These are phyloP conservation scores for Eucalyptus rudis DNA, from an alignment of 345 rosid genomes.

Conservation along the genomic window DNA sequence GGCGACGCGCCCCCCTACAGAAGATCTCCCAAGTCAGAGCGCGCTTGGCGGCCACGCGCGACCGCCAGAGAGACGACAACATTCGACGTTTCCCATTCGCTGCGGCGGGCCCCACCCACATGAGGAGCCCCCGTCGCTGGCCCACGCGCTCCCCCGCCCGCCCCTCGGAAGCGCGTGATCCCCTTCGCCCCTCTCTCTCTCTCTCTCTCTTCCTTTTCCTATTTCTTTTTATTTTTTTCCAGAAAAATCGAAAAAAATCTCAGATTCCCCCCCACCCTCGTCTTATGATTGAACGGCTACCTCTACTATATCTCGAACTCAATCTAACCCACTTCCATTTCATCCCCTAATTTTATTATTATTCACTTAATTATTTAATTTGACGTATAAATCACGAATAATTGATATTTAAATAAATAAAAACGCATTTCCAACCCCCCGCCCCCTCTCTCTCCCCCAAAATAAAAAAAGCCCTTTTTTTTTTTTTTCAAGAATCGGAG, in stretches of 20 bases:
- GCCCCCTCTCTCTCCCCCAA: not conserved
- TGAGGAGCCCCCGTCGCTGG: not conserved
- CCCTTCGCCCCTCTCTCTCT: not conserved
- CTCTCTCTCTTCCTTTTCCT: not conserved
- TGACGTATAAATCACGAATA: not conserved
- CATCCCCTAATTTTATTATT: not conserved
- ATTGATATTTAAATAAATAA: not conserved
- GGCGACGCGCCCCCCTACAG: not conserved
- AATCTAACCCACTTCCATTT: not conserved
- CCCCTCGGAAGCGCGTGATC: not conserved
- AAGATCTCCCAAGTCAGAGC: not conserved
- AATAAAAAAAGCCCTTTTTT: not conserved
- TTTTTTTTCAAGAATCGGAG: not conserved
- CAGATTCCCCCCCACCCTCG: not conserved
- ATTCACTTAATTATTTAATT: not conserved
- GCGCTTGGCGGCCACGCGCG: not conserved
- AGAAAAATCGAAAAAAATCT: not conserved
- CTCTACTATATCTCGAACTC: not conserved
- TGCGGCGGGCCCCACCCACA: not conserved
- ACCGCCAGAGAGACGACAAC: not conserved
- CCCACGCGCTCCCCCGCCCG: not conserved
- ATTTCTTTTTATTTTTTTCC: not conserved
- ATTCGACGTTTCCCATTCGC: not conserved
- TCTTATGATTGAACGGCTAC: not conserved
- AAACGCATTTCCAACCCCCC: not conserved